Base-by-base conservation (phyloP, 257 asterid species). In the Paraleonurus japonicus region DNA sequence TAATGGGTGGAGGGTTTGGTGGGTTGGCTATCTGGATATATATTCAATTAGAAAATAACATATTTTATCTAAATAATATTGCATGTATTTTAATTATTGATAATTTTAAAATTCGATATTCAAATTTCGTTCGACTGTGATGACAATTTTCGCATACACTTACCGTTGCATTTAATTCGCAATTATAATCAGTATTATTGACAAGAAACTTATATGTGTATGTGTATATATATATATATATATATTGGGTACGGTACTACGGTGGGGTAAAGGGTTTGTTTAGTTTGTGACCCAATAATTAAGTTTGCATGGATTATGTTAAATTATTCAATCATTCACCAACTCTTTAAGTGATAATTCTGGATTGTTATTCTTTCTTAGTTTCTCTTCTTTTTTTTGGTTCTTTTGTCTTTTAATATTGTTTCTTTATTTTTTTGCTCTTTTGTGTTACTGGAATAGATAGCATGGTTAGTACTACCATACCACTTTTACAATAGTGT, bases 301-400 rank as follows among this genome's bases (percentile, higher is more conserved):
- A 26, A 22, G 39, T 45, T 61, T 73, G 67, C 74, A 60, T 69
- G 74, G 59, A 61, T 48, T 37, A 50, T 24, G 9, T 27, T 53
- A 28, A 53, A 53, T 39, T 32, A 35, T 48, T 64, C 71, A 69
- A 78, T 77, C 30, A 59, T 7, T 16, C 50, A 74, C 77, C 77
- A 70, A 75, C 83, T 70, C 17, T 43, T 19, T 53, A 50, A 16
- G 57, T 19, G 24, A 16, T 53, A 0, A 30, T 54, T 37, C 22
- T 50, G 32, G 32, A 12, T 55, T n/a, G n/a, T n/a, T n/a, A n/a
- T 27, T 24, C 20, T 23, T 10, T 19, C 16, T 9, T 27, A n/a
- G 0, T 7, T 53, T 16, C 20, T 35, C 7, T 3, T 35, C 2
- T 17, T 26, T 73, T 23, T 10, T 20, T 43, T n/a, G n/a, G n/a